Percentiles rank a stretch among this genome's conserved stretches.
phyloP scores from a whole-genome alignment of 352 stramenopile species.

The Pythium phragmitis region DNA sequence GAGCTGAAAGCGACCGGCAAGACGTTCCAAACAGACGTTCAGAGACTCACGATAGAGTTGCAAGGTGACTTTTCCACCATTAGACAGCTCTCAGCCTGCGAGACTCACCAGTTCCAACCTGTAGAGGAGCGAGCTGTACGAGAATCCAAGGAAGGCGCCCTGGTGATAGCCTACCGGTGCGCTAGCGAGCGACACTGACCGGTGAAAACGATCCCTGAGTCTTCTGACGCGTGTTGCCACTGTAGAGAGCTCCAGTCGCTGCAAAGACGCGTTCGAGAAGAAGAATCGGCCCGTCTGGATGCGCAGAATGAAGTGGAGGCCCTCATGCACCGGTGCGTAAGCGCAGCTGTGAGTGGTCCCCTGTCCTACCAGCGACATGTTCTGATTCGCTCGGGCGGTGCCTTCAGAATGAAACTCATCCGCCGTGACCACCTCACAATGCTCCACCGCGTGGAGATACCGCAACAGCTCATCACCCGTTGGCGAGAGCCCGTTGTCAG shows the following conservation, averaged over 20 bases:
- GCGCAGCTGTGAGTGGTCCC: not conserved
- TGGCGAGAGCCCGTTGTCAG: conserved; percentile 22
- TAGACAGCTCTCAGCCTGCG: too few species aligned
- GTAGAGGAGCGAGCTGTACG: conserved; percentile 31
- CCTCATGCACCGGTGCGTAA: conserved; percentile 34
- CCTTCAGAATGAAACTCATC: conserved; percentile 36
- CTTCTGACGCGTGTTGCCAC: not conserved
- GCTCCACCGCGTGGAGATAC: conserved; percentile 36
- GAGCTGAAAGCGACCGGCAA: conserved; percentile 38
- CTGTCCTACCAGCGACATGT: not conserved
- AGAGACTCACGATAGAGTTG: conserved; percentile 34
- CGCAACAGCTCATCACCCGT: conserved; percentile 16
- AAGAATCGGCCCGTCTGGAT: conserved; percentile 35
- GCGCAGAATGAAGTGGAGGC: conserved; percentile 37
- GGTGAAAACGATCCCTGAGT: not conserved
- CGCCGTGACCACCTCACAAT: conserved; percentile 39
- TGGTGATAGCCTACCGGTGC: conserved; percentile 33
- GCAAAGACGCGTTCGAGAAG: conserved; percentile 36
- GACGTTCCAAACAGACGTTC: conserved; percentile 34
- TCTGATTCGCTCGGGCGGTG: not conserved
- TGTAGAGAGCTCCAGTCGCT: conserved; percentile 38
- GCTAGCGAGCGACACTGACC: not conserved
- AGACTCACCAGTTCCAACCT: not conserved
- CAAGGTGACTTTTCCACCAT: conserved; percentile 26
- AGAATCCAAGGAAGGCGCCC: conserved; percentile 31